phyloP scores from a whole-genome alignment of 306 rosid genomes.

The Castanea sativa region DNA sequence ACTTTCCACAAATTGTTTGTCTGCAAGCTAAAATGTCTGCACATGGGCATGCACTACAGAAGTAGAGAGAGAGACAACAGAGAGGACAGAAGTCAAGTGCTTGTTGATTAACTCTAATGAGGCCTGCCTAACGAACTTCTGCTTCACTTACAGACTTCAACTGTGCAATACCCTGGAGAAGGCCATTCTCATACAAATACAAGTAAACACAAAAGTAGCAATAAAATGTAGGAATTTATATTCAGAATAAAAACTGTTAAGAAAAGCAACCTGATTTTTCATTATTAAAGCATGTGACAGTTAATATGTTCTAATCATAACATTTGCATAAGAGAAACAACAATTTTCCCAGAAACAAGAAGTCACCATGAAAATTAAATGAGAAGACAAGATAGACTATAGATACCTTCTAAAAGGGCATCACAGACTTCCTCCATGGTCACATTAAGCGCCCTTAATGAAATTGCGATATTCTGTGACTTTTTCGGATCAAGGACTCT shows the following conservation, averaged over 20 bases:
- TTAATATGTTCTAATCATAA: not conserved
- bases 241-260: not conserved
- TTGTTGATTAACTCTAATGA: too few relatives aligned
- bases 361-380: not conserved
- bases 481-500: slow-evolving; percentile 88
- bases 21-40: too few relatives aligned
- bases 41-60: too few relatives aligned
- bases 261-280: not conserved
- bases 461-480: slow-evolving; percentile 88
- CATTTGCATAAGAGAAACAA: not conserved
- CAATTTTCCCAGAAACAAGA: not conserved
- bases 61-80: too few relatives aligned
- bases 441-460: slow-evolving; percentile 79
- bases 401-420: slow-evolving; percentile 78
- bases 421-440: slow-evolving; percentile 86
- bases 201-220: too few relatives aligned
- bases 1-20: not conserved
- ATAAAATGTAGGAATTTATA: too few relatives aligned
- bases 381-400: not conserved
- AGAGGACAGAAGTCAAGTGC: too few relatives aligned
- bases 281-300: not conserved
- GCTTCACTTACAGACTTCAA: too few relatives aligned
- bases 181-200: too few relatives aligned
- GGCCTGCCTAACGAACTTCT: too few relatives aligned
- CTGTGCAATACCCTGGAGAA: too few relatives aligned